Base-by-base conservation (phyloP, 331 rosid genomes). In the Pyracantha coccinea region DNA sequence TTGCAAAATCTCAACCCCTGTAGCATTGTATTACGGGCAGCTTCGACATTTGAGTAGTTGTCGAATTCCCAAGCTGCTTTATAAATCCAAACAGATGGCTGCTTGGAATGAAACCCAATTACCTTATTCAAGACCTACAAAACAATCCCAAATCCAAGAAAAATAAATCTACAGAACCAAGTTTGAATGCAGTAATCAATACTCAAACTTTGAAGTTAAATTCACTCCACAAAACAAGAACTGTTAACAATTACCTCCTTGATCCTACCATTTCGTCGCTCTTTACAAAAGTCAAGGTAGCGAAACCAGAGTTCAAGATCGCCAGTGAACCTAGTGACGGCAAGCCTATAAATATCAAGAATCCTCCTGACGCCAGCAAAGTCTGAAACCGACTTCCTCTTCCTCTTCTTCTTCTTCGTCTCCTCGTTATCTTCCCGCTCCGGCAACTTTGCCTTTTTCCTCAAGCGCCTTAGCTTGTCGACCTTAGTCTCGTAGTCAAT, bases 61-160 rank as follows among this genome's bases (percentile, higher is more conserved):
- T 90, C 97, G 72, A 94, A 94, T 82, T 94, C 98, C 98, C 98
- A 94, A 84, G 96, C 95, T 29, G 98, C 98, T 77, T 96, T 96
- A 84, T 94, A 94, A 24, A 94, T 87, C 98, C 98, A 94, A 79
- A 86, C 91, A 59, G 92, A 90, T 0, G 97, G 93, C 59, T 90
- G 93, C 84, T 88, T 93, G 11, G 98, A 93, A 64, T 94, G 98
- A 81, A 91, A 88, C 83, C 96, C 86, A 62, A 88, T 79, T 76
- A 84, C 79, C 72, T 88, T 87, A 20, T 93, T 91, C 67, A 94
- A 83, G 55, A 86, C 95, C 98, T 94, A 78, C 76, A 77, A 31
- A 72, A 62, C 1, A 61, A 24, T 50, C 9, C 8, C 27, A 60
- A 74, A 38, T 14, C 45, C 47, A 28, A 58, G 5, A 68, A 64